These are phyloP conservation scores for Cenococcum geophilum DNA, from an alignment of 495 filamentous ascomycete species.

Conservation along the genomic window DNA sequence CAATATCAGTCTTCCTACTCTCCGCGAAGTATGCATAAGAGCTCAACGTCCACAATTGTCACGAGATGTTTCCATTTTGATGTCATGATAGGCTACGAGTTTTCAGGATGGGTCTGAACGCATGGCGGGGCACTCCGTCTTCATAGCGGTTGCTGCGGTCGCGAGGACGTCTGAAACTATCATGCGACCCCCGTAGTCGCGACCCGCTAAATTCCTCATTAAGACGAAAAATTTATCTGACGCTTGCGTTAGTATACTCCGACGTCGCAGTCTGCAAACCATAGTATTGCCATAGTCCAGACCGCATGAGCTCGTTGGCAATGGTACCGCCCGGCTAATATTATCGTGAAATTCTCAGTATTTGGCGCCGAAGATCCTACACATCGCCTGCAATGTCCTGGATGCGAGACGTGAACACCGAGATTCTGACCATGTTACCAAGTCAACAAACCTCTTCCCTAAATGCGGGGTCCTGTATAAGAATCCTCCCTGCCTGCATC, in stretches of 20 bases:
- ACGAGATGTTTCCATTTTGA: background rate
- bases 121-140: slow-evolving; percentile 17
- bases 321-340: slow-evolving; percentile 12
- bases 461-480: background rate
- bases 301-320: slow-evolving; percentile 26
- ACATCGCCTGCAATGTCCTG: background rate
- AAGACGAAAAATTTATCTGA: slow-evolving; percentile 4
- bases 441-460: background rate
- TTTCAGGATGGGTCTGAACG: slow-evolving; percentile 10
- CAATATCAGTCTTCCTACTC: background rate
- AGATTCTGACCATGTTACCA: background rate
- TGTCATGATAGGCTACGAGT: background rate
- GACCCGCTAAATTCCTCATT: slow-evolving; percentile 16
- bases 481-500: background rate
- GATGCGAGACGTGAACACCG: background rate
- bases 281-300: slow-evolving; percentile 15
- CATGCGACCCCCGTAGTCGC: slow-evolving; percentile 15
- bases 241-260: slow-evolving; percentile 15
- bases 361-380: slow-evolving; percentile 9
- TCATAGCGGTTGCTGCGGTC: slow-evolving; percentile 24
- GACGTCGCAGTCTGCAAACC: slow-evolving; percentile 26
- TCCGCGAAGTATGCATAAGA: slow-evolving; percentile 13
- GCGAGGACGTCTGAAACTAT: slow-evolving; percentile 22
- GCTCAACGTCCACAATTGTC: background rate
- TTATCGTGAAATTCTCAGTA: slow-evolving; percentile 10